These are phyloP conservation scores for Melanogaster broomeanus DNA, from an alignment of 768 basidiomycete species.

Conservation along the genomic window DNA sequence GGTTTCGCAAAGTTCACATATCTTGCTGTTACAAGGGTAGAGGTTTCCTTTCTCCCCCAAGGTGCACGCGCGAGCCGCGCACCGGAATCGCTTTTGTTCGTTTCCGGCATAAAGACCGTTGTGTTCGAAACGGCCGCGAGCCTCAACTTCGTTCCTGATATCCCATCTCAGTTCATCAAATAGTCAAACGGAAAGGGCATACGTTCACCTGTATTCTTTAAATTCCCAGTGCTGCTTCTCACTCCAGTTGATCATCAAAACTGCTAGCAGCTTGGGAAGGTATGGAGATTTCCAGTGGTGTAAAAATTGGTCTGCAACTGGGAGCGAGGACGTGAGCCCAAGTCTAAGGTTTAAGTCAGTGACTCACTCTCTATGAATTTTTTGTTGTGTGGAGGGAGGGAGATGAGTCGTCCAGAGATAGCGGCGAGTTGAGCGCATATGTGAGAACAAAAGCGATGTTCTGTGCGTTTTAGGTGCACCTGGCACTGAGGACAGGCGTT, in stretches of 20 bases:
- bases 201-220: slow-evolving; percentile 16
- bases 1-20: slow-evolving; percentile 21
- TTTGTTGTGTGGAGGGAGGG: slow-evolving; percentile 9
- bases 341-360: no score
- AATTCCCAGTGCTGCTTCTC: slow-evolving; percentile 8
- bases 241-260: slow-evolving; percentile 25
- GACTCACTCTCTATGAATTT: slow-evolving; percentile 7
- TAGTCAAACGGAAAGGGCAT: not conserved
- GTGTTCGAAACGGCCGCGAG: slow-evolving; percentile 4
- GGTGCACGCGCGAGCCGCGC: slow-evolving; percentile 21
- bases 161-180: not conserved
- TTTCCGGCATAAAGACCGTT: slow-evolving; percentile 10
- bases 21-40: slow-evolving; percentile 7
- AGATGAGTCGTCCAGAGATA: slow-evolving; percentile 17
- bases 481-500: slow-evolving; percentile 20
- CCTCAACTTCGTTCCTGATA: slow-evolving; percentile 18
- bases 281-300: slow-evolving; percentile 4
- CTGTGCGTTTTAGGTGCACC: slow-evolving; percentile 7
- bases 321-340: no score
- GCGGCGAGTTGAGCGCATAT: slow-evolving; percentile 11
- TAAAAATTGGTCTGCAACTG: slow-evolving; percentile 16
- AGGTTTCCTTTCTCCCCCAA: slow-evolving; percentile 22
- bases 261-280: slow-evolving; percentile 13
- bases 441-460: slow-evolving; percentile 22
- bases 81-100: slow-evolving; percentile 25